Evolutionary conservation across 768 basidiomycete genomes (phyloP).

Genomic region (Leccinellum rugosiceps): DNA sequence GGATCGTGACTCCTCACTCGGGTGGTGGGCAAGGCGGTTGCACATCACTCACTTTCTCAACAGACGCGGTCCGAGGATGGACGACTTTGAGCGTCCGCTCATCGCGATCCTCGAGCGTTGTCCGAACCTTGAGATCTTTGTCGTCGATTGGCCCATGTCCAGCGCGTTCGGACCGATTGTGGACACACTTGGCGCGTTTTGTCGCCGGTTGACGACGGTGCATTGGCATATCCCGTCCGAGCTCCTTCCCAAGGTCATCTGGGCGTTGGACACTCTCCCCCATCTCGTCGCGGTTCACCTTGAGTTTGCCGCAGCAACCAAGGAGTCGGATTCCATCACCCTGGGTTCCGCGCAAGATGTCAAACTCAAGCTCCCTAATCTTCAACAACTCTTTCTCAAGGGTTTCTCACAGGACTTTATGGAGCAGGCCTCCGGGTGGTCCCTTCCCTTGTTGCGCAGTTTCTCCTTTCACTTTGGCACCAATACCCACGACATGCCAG

Average conservation of each 20-base stretch:
- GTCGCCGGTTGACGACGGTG: constrained; percentile 54
- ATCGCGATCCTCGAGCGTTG: constrained; percentile 59
- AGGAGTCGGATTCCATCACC: constrained; percentile 43
- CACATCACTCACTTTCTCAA: constrained; percentile 56
- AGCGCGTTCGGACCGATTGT: constrained; percentile 59
- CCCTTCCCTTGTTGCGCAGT: constrained; percentile 54
- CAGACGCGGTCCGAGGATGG: constrained; percentile 40
- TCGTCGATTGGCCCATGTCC: constrained; percentile 63
- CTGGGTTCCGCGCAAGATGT: constrained; percentile 63
- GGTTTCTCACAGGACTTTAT: constrained; percentile 64
- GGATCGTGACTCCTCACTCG: constrained; percentile 49
- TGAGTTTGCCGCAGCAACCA: constrained; percentile 36
- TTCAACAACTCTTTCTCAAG: constrained; percentile 61
- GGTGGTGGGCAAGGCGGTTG: constrained; percentile 74
- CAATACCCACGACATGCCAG: constrained; percentile 47
- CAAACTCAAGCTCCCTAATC: constrained; percentile 47
- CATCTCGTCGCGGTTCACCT: constrained; percentile 55
- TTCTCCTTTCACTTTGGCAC: constrained; percentile 51
- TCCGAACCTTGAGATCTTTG: constrained; percentile 71
- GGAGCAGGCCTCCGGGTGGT: constrained; percentile 68
- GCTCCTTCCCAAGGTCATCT: constrained; percentile 62
- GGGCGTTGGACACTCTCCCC: constrained; percentile 64
- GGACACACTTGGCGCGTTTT: constrained; percentile 54
- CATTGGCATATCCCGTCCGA: constrained; percentile 57
- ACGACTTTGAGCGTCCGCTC: constrained; percentile 52